Conservation (phyloP, 208 protist species). For the Vickermania spadyakhi region DNA sequence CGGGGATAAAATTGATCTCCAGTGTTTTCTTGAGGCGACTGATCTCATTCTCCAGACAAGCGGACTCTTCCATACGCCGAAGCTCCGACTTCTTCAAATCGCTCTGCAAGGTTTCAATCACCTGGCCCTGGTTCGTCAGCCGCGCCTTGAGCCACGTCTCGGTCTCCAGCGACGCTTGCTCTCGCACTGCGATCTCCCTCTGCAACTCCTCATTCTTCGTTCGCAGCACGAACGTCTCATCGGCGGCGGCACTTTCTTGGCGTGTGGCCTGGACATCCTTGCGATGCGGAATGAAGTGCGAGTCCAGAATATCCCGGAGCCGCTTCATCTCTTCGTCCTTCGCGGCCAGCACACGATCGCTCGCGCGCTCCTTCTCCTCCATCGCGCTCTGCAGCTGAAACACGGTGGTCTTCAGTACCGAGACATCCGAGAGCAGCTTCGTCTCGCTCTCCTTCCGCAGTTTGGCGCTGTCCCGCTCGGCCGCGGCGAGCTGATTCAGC, state of each 20-base stretch:
- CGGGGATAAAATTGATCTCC: slow-evolving; percentile 60
- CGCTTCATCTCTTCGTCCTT: slow-evolving; percentile 38
- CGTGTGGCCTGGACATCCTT: slow-evolving; percentile 28
- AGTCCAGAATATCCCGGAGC: slow-evolving; percentile 52
- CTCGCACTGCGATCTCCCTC: slow-evolving; percentile 26
- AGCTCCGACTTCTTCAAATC: slow-evolving; percentile 37
- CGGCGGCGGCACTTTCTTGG: slow-evolving; percentile 14
- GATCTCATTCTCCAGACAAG: slow-evolving; percentile 38
- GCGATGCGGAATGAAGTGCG: slow-evolving; percentile 72
- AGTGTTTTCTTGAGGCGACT: slow-evolving; percentile 56
- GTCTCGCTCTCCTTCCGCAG: slow-evolving; percentile 15
- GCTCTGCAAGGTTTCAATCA: slow-evolving; percentile 62
- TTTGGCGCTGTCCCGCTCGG: slow-evolving; percentile 8
- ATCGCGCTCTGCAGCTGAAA: slow-evolving; percentile 13
- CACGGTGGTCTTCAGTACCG: slow-evolving; percentile 3
- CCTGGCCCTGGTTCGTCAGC: slow-evolving; percentile 52
- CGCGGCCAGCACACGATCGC: background rate
- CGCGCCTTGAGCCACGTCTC: slow-evolving; percentile 58
- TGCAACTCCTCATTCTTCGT: slow-evolving; percentile 32
- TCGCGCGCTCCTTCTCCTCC: slow-evolving; percentile 8
- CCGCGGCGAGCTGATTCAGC: slow-evolving; percentile 13
- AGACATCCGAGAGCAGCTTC: slow-evolving; percentile 1
- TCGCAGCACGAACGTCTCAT: slow-evolving; percentile 21
- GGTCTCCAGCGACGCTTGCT: slow-evolving; percentile 46
- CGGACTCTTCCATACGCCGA: slow-evolving; percentile 25